Conservation (phyloP, 2,329 filamentous ascomycete species). For the Colletotrichum sp. region DNA sequence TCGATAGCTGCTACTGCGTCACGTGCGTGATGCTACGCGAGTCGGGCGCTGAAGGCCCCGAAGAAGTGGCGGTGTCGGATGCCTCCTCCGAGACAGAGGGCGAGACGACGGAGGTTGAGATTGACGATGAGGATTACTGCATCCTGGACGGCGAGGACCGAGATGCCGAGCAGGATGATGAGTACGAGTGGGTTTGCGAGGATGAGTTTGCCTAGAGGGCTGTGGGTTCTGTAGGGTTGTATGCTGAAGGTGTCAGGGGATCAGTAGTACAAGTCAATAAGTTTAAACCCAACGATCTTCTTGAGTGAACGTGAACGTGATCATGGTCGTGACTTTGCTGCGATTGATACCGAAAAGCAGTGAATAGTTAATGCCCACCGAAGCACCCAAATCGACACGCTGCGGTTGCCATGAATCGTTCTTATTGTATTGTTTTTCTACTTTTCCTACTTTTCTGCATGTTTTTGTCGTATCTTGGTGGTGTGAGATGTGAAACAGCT, state of each 20-base stretch:
- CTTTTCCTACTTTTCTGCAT: background rate
- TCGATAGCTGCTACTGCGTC: background rate
- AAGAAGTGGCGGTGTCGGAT: background rate
- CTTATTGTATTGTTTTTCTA: background rate
- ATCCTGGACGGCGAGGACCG: background rate
- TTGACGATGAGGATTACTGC: background rate
- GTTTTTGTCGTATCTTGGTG: background rate
- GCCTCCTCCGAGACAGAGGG: background rate
- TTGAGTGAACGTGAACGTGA: background rate
- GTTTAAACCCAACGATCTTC: background rate
- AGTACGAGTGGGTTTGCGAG: background rate
- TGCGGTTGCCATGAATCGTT: background rate
- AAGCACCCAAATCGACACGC: background rate
- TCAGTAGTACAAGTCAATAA: background rate
- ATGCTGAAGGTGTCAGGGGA: background rate
- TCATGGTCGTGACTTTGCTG: background rate
- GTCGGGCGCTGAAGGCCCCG: background rate
- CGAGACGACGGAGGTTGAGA: background rate
- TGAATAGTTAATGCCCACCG: background rate
- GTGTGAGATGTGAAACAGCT: background rate
- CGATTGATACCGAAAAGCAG: background rate
- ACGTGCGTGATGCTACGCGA: background rate
- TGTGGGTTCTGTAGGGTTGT: background rate
- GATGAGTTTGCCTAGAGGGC: background rate
- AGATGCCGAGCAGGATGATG: background rate